These are phyloP conservation scores for Russula olivacea DNA, from an alignment of 768 basidiomycete genomes.

Conservation along the genomic window DNA sequence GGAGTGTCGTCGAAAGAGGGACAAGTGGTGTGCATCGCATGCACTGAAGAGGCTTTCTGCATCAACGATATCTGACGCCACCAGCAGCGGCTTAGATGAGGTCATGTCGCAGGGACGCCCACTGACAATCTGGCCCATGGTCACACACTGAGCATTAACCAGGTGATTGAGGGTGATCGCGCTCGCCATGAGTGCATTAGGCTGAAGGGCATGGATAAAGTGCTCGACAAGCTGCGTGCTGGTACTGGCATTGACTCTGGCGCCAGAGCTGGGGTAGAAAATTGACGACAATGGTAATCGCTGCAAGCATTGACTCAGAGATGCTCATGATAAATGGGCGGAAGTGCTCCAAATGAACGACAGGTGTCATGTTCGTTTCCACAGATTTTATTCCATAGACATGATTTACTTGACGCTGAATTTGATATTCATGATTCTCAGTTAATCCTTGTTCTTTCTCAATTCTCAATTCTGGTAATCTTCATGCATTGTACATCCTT, in stretches of 20 bases:
- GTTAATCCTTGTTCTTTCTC: conserved; percentile 3
- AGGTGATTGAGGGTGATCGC: conserved; percentile 23
- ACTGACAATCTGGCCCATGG: conserved; percentile 2
- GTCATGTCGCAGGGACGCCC: conserved; percentile 2
- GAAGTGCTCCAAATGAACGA: conserved; percentile 6
- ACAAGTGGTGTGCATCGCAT: conserved; percentile 22
- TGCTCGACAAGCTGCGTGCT: conserved; percentile 22
- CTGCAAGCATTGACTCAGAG: conserved; percentile 1
- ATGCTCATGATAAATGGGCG: conserved; percentile 11
- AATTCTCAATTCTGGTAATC: conserved; percentile 17
- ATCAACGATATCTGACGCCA: neutral
- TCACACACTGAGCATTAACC: conserved; percentile 22
- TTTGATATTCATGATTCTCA: conserved; percentile 15
- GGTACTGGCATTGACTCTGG: conserved; percentile 13
- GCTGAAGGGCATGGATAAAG: conserved; percentile 25
- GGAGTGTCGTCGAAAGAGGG: conserved; percentile 20
- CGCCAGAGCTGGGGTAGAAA: neutral
- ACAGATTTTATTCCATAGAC: neutral
- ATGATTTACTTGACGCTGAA: neutral
- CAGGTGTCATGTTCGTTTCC: conserved; percentile 12
- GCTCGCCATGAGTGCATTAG: conserved; percentile 17
- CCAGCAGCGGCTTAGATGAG: conserved; percentile 7
- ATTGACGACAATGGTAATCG: neutral
- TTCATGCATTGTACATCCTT: conserved; percentile 23
- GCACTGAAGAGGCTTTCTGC: conserved; percentile 22